Evolutionary conservation across 169 alveolate genomes (phyloP), one percentile per base, ranked within the genome.

Genomic region (Pseudocohnilembus persalinus): DNA sequence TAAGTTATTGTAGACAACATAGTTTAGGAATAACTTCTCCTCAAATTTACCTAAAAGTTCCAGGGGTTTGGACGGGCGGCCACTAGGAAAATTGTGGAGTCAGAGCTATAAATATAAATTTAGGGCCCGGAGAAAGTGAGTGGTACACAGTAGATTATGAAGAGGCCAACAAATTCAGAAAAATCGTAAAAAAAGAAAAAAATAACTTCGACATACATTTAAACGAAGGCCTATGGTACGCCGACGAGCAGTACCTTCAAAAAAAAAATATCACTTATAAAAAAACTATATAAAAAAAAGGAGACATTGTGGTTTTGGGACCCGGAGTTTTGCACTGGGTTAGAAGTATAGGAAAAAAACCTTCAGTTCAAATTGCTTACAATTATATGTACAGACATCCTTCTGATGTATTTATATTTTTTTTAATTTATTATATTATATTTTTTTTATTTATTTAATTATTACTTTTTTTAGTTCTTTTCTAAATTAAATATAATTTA

Each of bases 51-150:
- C 73, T 77, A 0, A 77, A 77, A 31, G 82, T 77, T 26, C 74
- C 82, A 20, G 82, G 82, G 0, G 82, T 77, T 4, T 77, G 82
- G 82, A 77, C 82, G 16, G 82, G 82, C 20, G 82, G 82, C 24
- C 82, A 77, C 27, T 31, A 77, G 27, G 82, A 77, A 68, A 77
- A 77, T 11, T 28, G 30, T 72, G 34, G 74, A 31, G 82, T 33
- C 0, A 77, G 82, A 31, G 82, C 82, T 33, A 27, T 77, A 31
- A 77, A 77, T 77, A 77, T 77, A 27, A 77, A 77, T 33, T 68
- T 33, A 31, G 82, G 82, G 68, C 68, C 68, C 20, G 68, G 68
- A 49, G 20, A 11, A 49, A 49, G 68, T 49, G 68, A 49, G 20
- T 49, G 68, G 68, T 11, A 11, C 20, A 49, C 20, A 4, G 20